phyloP scores from a whole-genome alignment of 306 rosid genomes.

The Lathyrus sativus region DNA sequence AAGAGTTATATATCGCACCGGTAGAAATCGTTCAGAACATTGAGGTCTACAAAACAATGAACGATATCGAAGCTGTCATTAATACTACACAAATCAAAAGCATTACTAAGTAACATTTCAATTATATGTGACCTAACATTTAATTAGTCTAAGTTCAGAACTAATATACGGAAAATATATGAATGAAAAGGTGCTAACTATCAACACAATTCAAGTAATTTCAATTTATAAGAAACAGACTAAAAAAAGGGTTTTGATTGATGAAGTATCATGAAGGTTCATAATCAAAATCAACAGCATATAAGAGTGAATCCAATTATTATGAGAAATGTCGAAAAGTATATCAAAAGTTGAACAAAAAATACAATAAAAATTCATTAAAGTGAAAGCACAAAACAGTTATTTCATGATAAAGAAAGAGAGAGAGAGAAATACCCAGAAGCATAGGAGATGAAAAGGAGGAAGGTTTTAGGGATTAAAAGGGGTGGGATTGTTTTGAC shows the following conservation, averaged over 20 bases:
- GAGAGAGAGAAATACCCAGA: constrained; percentile 36
- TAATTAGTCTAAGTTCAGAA: not conserved
- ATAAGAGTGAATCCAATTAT: too few relatives aligned
- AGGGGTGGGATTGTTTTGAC: constrained; percentile 2
- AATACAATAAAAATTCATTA: not conserved
- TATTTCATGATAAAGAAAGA: not conserved
- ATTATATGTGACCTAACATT: not conserved
- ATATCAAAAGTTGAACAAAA: not conserved
- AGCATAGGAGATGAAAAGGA: constrained; percentile 16
- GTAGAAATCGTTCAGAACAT: constrained; percentile 26
- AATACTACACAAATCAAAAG: not conserved
- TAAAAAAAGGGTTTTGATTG: not conserved
- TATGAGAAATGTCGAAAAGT: too few relatives aligned
- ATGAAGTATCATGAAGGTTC: not conserved
- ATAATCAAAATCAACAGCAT: not conserved
- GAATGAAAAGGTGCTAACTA: not conserved
- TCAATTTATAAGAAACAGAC: constrained; percentile 4
- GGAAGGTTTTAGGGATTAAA: constrained; percentile 25
- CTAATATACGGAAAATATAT: not conserved
- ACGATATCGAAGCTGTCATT: constrained; percentile 20
- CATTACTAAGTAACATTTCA: constrained; percentile 8
- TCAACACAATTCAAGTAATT: constrained; percentile 8
- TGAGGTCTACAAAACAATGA: constrained; percentile 45
- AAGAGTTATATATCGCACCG: constrained; percentile 27
- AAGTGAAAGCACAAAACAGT: not conserved